Percentiles rank a stretch among this genome's conserved stretches.
Evolutionary conservation across 345 rosid genomes (phyloP).

Genomic region (Gossypium herbaceum): DNA sequence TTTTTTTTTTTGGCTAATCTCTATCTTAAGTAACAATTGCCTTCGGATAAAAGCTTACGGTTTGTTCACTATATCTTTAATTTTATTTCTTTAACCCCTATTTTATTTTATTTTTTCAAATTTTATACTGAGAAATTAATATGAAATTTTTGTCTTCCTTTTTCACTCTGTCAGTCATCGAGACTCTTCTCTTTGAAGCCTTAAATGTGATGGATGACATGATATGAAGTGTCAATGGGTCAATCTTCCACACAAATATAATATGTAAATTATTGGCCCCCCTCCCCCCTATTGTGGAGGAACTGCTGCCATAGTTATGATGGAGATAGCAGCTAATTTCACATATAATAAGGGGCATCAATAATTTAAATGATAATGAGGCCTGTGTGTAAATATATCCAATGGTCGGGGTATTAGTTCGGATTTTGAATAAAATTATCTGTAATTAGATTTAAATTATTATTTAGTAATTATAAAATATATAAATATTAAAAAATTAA

Average conservation of each 20-base stretch:
- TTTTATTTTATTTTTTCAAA: too few relatives aligned
- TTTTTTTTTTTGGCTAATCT: background rate
- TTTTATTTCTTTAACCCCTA: background rate
- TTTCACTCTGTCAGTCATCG: background rate
- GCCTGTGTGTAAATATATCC: conserved; percentile 10
- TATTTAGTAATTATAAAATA: too few relatives aligned
- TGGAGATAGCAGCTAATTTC: background rate
- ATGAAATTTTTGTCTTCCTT: too few relatives aligned
- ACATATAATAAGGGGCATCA: background rate
- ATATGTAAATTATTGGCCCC: background rate
- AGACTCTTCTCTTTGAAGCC: background rate
- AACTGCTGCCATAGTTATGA: background rate
- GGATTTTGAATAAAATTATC: too few relatives aligned
- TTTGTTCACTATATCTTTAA: background rate
- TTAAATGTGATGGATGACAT: background rate
- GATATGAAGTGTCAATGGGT: background rate
- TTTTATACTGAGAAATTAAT: too few relatives aligned
- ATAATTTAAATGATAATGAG: conserved; percentile 14
- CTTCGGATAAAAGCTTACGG: background rate
- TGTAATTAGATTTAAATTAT: too few relatives aligned
- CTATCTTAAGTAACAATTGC: background rate
- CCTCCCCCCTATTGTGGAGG: background rate
- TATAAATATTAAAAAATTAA: too few relatives aligned
- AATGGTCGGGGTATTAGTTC: too few relatives aligned
- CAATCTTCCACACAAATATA: background rate